Percentiles rank a stretch among this genome's conserved stretches.
These are phyloP conservation scores for Cystobasidium onofrii DNA, from an alignment of 768 basidiomycete genomes.

Conservation along the genomic window DNA sequence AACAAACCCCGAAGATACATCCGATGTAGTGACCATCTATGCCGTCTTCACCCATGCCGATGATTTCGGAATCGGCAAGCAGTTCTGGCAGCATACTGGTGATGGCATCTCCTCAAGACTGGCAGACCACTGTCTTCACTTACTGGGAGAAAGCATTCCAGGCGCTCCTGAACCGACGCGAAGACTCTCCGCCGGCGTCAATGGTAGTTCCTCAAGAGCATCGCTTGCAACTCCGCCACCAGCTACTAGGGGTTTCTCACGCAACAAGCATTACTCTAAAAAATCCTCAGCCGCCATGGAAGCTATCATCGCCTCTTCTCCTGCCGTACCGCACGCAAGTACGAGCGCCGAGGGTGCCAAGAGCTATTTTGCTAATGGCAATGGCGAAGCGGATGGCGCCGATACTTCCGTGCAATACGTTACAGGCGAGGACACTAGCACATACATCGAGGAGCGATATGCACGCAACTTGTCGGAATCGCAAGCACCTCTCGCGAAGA, in stretches of 20 bases:
- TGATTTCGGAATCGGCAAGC: constrained; percentile 59
- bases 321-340: not conserved
- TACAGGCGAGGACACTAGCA: constrained; percentile 52
- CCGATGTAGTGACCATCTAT: constrained; percentile 53
- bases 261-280: constrained; percentile 45
- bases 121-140: constrained; percentile 69
- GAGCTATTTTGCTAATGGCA: not conserved
- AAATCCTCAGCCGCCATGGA: constrained; percentile 19
- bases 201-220: not conserved
- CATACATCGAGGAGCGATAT: constrained; percentile 88
- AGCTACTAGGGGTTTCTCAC: constrained; percentile 33
- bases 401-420: constrained; percentile 32
- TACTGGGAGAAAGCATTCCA: constrained; percentile 52
- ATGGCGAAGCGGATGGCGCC: not conserved
- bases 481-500: constrained; percentile 70
- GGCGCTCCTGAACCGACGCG: not conserved
- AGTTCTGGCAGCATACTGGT: constrained; percentile 96
- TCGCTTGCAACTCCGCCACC: not conserved
- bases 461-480: constrained; percentile 75
- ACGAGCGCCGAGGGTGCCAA: not conserved
- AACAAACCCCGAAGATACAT: constrained; percentile 7
- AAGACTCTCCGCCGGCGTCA: not conserved
- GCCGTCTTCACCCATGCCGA: constrained; percentile 68
- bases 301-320: constrained; percentile 34
- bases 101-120: constrained; percentile 78